Percentiles rank a stretch among this genome's conserved stretches.
These are phyloP conservation scores for Brassica juncea DNA, from an alignment of 345 rosid genomes.

Conservation along the genomic window DNA sequence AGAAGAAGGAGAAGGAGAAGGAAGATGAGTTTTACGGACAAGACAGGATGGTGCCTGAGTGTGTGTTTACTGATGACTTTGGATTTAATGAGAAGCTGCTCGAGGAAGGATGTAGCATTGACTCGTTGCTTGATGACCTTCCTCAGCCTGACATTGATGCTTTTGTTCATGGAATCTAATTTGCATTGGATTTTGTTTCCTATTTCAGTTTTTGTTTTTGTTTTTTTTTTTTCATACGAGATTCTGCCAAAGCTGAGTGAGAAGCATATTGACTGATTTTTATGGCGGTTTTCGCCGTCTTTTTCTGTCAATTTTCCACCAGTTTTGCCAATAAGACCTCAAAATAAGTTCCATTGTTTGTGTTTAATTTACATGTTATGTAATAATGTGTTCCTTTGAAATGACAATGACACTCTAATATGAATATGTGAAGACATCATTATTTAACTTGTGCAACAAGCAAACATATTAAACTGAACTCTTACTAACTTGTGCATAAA, in stretches of 20 bases:
- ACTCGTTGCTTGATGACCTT: constrained; percentile 67
- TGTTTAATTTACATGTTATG: neutral
- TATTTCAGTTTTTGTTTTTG: neutral
- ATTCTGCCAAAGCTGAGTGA: neutral
- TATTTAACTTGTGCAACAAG: constrained; percentile 1
- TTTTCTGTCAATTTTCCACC: neutral
- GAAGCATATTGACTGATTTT: neutral
- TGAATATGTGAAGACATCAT: neutral
- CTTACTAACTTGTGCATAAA: constrained; percentile 12
- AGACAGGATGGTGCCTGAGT: constrained; percentile 54
- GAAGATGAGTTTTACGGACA: constrained; percentile 33
- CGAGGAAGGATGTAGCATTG: constrained; percentile 62
- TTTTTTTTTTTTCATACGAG: neutral
- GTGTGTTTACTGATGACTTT: constrained; percentile 54
- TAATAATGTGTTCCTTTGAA: neutral
- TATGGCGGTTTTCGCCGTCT: neutral
- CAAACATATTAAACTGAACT: neutral
- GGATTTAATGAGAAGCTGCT: constrained; percentile 64
- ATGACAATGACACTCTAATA: neutral
- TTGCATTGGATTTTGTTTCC: neutral
- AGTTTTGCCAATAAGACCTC: neutral
- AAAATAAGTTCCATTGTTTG: neutral
- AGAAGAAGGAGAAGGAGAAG: constrained; percentile 24
- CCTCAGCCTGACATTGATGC: constrained; percentile 45
- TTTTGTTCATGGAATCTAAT: constrained; percentile 39